Evolutionary conservation across 2,329 filamentous ascomycete species (phyloP).

Genomic region (Fusarium continuum): DNA sequence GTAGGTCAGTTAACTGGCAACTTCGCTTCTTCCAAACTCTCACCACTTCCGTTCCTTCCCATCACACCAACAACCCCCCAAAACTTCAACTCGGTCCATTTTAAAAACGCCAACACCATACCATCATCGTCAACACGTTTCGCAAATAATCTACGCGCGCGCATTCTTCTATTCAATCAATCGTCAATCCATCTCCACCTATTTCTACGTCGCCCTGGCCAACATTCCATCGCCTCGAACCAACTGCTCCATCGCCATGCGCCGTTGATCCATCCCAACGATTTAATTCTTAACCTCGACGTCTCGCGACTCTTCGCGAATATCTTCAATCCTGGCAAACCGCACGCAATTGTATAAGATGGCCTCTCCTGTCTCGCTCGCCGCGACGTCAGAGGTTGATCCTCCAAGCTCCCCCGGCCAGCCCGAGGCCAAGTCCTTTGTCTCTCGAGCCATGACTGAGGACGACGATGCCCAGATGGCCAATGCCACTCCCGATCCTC

Average conservation of each 20-base stretch:
- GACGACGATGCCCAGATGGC: slow-evolving; percentile 58
- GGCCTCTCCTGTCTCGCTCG: slow-evolving; percentile 54
- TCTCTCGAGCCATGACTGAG: slow-evolving; percentile 56
- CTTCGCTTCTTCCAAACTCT: slow-evolving; percentile 35
- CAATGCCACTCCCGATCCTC: slow-evolving; percentile 55
- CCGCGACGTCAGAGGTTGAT: slow-evolving; percentile 57
- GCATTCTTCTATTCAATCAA: slow-evolving; percentile 22
- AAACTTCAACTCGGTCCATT: slow-evolving; percentile 2
- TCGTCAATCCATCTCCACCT: slow-evolving; percentile 13
- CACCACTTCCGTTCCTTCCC: slow-evolving; percentile 19
- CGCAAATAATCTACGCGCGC: slow-evolving; percentile 23
- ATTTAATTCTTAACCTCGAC: slow-evolving; percentile 4
- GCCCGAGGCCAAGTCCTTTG: slow-evolving; percentile 57
- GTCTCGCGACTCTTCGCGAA: not conserved
- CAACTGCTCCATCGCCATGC: slow-evolving; percentile 31
- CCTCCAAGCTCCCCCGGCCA: slow-evolving; percentile 57
- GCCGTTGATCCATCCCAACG: slow-evolving; percentile 28
- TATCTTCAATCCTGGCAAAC: slow-evolving; percentile 14
- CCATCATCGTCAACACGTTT: slow-evolving; percentile 28
- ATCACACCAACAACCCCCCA: slow-evolving; percentile 8
- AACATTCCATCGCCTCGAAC: slow-evolving; percentile 13
- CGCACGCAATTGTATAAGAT: slow-evolving; percentile 39
- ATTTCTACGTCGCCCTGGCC: slow-evolving; percentile 24
- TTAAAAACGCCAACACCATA: slow-evolving; percentile 3
- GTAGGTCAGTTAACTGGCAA: slow-evolving; percentile 36